Conservation (phyloP, 768 basidiomycete genomes). For the Tricholoma sp. region DNA sequence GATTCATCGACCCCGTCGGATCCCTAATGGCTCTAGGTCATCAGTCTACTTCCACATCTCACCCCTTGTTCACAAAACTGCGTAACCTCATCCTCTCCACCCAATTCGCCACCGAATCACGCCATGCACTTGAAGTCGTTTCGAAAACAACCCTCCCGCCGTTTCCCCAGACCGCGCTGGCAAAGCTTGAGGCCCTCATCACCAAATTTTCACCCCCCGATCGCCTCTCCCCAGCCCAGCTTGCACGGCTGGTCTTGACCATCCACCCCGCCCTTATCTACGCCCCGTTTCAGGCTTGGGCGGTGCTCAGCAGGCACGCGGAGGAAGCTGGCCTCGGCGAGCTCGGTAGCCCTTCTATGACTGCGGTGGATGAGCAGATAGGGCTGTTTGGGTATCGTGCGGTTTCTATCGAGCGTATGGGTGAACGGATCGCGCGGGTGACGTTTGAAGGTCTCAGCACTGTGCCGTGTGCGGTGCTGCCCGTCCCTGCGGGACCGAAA, state of each 20-base stretch:
- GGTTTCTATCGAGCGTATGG: conserved; percentile 33
- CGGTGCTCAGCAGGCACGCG: conserved; percentile 49
- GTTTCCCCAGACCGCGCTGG: conserved; percentile 60
- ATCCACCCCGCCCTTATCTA: conserved; percentile 55
- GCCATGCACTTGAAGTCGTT: conserved; percentile 46
- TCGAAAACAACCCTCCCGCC: conserved; percentile 51
- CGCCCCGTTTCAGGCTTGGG: conserved; percentile 64
- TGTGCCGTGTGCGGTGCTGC: conserved; percentile 23
- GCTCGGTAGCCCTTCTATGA: conserved; percentile 42
- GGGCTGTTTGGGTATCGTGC: conserved; percentile 53
- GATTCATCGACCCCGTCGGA: conserved; percentile 59
- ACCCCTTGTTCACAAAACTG: conserved; percentile 37
- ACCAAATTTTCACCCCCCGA: conserved; percentile 45
- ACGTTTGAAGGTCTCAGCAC: conserved; percentile 34
- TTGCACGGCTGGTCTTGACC: conserved; percentile 48
- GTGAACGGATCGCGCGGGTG: conserved; percentile 35
- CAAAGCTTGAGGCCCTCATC: conserved; percentile 43
- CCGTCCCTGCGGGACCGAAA: conserved; percentile 45
- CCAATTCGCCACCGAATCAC: conserved; percentile 57
- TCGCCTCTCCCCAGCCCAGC: conserved; percentile 37
- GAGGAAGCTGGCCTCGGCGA: conserved; percentile 50
- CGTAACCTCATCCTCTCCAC: conserved; percentile 55
- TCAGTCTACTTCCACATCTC: conserved; percentile 7
- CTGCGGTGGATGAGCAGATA: conserved; percentile 33
- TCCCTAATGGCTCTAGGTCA: conserved; percentile 36